Evolutionary conservation across 1,139 yeast species (phyloP), one percentile per base, ranked within the genome.

Genomic region (Yamadazyma atmosphaerica): DNA sequence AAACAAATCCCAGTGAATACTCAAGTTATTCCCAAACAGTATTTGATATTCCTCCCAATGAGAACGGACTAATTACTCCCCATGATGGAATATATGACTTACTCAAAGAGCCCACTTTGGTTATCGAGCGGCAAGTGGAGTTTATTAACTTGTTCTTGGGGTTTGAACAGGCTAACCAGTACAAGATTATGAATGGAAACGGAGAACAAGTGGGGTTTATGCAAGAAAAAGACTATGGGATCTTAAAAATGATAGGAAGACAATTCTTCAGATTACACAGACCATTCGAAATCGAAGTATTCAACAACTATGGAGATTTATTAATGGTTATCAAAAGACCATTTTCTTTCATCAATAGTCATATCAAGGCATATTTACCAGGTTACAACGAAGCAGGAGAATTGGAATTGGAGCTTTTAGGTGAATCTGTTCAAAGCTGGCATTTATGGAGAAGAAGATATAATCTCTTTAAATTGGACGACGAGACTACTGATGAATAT

Each of bases 341-440:
- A 3, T 90, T 92, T 58, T 82, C 95, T 21, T 79, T 85, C 51
- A 86, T 92, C 49, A 92, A 92, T 57, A 87, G 96, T 1, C 94
- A 84, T 54, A 86, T 92, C 50, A 84, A 84, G 55, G 79, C 86
- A 3, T 70, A 73, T 25, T 60, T 86, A 34, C 95, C 95, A 0
- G 75, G 77, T 0, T 59, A 58, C 33, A 74, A 70, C 44, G 52
- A 52, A 9, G 46, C 59, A 26, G 68, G 71, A 35, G 50, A 60
- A 28, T 51, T 63, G 8, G 66, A 72, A 47, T 58, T 62, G 43
- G 86, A 81, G 32, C 60, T 73, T 1, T 67, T 90, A 25, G 98
- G 98, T 0, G 97, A 90, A 56, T 78, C 88, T 23, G 80, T 85
- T 6, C 98, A 92, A 60, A 82, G 85, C 49, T 92, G 97, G 97